These are phyloP conservation scores for Botrytis galanthina DNA, from an alignment of 2,329 filamentous ascomycete genomes.

Conservation along the genomic window DNA sequence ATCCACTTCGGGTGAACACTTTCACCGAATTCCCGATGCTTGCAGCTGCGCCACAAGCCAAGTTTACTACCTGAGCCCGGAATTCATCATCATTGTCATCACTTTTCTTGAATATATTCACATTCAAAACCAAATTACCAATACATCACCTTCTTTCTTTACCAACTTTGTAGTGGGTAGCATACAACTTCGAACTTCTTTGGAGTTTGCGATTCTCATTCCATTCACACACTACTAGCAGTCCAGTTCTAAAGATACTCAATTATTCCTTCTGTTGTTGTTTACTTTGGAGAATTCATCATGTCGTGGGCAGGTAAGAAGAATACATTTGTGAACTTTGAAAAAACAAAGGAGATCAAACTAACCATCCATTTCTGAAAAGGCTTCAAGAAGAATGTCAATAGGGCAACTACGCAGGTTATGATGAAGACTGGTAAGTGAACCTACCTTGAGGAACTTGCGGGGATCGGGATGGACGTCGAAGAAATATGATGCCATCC, in stretches of 20 bases:
- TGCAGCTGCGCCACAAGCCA: conserved; percentile 19
- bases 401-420: conserved; percentile 97
- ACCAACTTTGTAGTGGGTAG: neutral
- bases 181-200: neutral
- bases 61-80: conserved; percentile 8
- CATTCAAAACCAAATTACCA: conserved; percentile 2
- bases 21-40: conserved; percentile 13
- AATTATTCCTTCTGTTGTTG: neutral
- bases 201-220: neutral
- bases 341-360: conserved; percentile 15
- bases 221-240: neutral
- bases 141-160: neutral
- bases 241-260: conserved; percentile 1
- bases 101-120: conserved; percentile 13
- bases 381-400: conserved; percentile 96
- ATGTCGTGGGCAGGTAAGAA: conserved; percentile 50
- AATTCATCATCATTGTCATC: conserved; percentile 20
- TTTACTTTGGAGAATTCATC: conserved; percentile 30
- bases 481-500: neutral
- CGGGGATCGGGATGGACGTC: neutral
- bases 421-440: conserved; percentile 95
- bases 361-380: neutral
- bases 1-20: conserved; percentile 4
- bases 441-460: neutral
- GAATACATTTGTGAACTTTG: conserved; percentile 31